Evolutionary conservation across 2,329 filamentous ascomycete species (phyloP), one percentile per base, ranked within the genome.

Genomic region (Passalora sequoiae): DNA sequence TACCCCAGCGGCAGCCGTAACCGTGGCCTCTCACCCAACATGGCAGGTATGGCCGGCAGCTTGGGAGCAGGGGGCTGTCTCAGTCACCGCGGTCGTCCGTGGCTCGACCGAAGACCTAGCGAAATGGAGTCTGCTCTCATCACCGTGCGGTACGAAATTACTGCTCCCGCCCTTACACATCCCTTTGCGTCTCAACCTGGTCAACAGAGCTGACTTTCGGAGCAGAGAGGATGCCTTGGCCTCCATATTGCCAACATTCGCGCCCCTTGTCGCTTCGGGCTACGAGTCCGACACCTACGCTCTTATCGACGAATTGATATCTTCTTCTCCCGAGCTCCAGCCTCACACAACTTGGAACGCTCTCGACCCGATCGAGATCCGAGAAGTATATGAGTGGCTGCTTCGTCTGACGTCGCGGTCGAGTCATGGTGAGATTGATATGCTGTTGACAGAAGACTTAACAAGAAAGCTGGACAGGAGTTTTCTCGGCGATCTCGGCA

Each of bases 291-390:
- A 47, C 24, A 36, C 30, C 16, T 24, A 37, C 16, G 10, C 7
- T 7, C 21, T 43, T n/a, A 43, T 47, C 36, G 35, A 47, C 20
- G 35, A 37, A 16, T 29, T 47, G 16, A 39, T 47, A 8, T 22
- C 24, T n/a, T 22, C 28, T 4, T 47, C 40, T 10, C 40, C 40
- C n/a, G 45, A 48, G 21, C 31, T 44, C 12, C 30, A 19, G 17
- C 45, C 45, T 5, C 17, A n/a, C 10, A 47, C 44, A 7, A 40
- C 33, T 19, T 44, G 36, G 40, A 48, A 48, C 13, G 35, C 45
- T 7, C 37, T 48, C 19, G 29, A 30, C 25, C 28, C 39, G 13
- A 30, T 36, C 24, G 45, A 48, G 24, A 22, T 48, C 15, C 40
- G 37, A 2, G 22, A 38, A 16, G 45, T 38, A 17, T 48, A 44